Percentiles rank a stretch among this genome's conserved stretches.
Evolutionary conservation across 164 flowering plant species (phyloP).

Genomic region (Aristolochia fimbriata): DNA sequence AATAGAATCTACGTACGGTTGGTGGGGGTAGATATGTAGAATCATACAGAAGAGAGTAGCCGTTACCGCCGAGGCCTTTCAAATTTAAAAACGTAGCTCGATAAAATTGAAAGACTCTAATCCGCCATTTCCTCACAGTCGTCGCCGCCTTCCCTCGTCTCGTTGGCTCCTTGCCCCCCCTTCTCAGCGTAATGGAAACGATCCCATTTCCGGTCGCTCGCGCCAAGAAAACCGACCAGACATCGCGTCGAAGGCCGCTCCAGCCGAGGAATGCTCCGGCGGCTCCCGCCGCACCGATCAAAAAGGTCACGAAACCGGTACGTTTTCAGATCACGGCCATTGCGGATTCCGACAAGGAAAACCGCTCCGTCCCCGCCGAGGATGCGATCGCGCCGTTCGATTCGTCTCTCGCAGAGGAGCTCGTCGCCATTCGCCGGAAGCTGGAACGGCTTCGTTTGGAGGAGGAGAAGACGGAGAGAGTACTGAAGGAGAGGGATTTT

Average conservation of each 20-base stretch:
- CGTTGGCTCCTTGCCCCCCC: not conserved
- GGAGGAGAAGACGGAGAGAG: constrained; percentile 51
- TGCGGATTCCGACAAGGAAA: constrained; percentile 32
- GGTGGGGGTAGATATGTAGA: too few relatives aligned
- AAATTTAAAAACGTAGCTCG: constrained; percentile 1
- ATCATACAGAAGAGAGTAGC: too few relatives aligned
- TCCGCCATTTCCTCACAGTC: not conserved
- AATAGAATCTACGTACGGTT: too few relatives aligned
- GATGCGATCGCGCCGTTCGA: constrained; percentile 24
- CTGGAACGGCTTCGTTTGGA: constrained; percentile 48
- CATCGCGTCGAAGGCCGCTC: constrained; percentile 35
- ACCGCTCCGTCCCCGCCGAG: constrained; percentile 8
- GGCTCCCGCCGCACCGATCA: constrained; percentile 1
- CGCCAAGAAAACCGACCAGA: constrained; percentile 14
- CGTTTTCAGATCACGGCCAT: constrained; percentile 30
- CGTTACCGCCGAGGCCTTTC: constrained; percentile 2
- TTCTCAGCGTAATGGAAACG: constrained; percentile 20
- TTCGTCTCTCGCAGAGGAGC: constrained; percentile 68
- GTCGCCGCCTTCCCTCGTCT: not conserved
- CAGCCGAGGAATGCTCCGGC: constrained; percentile 32
- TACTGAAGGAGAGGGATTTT: constrained; percentile 42
- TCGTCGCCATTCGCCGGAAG: constrained; percentile 49
- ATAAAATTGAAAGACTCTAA: not conserved
- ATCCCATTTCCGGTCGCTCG: constrained; percentile 16
- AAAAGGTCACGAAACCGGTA: constrained; percentile 11